phyloP scores from a whole-genome alignment of 441 rosid species.

The Brassica balearica region DNA sequence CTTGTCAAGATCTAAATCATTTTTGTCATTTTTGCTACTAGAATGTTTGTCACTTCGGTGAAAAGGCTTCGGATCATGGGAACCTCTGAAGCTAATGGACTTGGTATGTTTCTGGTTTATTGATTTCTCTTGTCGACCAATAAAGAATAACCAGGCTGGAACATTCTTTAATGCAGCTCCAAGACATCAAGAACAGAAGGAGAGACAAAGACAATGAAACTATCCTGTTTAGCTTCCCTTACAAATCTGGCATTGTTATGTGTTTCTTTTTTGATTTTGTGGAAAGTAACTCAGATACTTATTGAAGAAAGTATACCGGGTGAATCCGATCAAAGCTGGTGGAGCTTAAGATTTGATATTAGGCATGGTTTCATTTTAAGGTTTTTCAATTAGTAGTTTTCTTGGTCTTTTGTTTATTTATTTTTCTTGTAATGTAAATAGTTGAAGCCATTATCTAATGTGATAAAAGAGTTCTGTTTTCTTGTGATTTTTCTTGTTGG shows the following conservation, averaged over 20 bases:
- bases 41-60: slow-evolving; percentile 40
- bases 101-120: slow-evolving; percentile 18
- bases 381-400: slow-evolving; percentile 3
- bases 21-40: background rate
- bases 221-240: slow-evolving; percentile 50
- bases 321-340: slow-evolving; percentile 30
- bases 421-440: slow-evolving; percentile 27
- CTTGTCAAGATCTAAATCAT: background rate
- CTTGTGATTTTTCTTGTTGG: background rate
- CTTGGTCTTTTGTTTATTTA: background rate
- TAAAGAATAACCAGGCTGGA: background rate
- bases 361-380: slow-evolving; percentile 8
- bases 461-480: slow-evolving; percentile 5
- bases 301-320: slow-evolving; percentile 39
- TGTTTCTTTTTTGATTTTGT: background rate
- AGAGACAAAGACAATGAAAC: slow-evolving; percentile 54
- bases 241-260: slow-evolving; percentile 15
- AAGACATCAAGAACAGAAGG: slow-evolving; percentile 60
- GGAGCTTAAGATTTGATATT: slow-evolving; percentile 30
- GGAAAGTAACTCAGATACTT: slow-evolving; percentile 11
- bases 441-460: slow-evolving; percentile 22
- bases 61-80: slow-evolving; percentile 43
- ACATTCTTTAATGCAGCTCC: slow-evolving; percentile 59
- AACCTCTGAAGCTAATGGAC: slow-evolving; percentile 41
- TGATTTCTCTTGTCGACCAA: slow-evolving; percentile 15